phyloP scores from a whole-genome alignment of 495 filamentous ascomycete species.

The Neurospora africana region DNA sequence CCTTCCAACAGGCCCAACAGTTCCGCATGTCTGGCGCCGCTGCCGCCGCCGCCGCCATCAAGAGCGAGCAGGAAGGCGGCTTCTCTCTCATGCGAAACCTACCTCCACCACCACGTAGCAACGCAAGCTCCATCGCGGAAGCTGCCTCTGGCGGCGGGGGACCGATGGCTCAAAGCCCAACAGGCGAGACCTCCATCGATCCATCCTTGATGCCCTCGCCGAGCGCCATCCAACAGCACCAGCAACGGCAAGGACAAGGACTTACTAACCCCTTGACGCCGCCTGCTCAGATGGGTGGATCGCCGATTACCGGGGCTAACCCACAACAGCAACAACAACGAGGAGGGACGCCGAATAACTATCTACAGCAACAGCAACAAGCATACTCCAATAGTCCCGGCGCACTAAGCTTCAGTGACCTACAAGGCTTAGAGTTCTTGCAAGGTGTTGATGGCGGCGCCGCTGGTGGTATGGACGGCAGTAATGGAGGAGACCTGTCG shows the following conservation, averaged over 20 bases:
- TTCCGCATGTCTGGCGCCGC: conserved; percentile 17
- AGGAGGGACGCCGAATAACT: background rate
- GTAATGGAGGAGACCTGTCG: conserved; percentile 17
- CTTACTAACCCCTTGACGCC: background rate
- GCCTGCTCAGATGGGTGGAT: background rate
- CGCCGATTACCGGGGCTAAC: conserved; percentile 5
- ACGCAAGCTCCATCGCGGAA: conserved; percentile 16
- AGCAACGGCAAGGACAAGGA: conserved; percentile 5
- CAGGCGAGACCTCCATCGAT: conserved; percentile 26
- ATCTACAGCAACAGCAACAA: background rate
- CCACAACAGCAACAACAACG: background rate
- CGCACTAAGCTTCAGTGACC: conserved; percentile 24
- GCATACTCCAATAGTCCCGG: conserved; percentile 8
- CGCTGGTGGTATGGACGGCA: conserved; percentile 9
- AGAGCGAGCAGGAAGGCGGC: conserved; percentile 24
- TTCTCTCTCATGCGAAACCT: conserved; percentile 28
- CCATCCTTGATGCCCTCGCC: conserved; percentile 35
- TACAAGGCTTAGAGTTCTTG: conserved; percentile 39
- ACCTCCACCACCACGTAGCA: conserved; percentile 23
- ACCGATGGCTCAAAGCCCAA: background rate
- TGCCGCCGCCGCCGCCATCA: conserved; percentile 11
- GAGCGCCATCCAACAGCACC: conserved; percentile 13
- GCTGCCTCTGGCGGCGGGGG: background rate
- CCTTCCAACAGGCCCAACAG: conserved; percentile 10
- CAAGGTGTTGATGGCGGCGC: conserved; percentile 16